A percentile compares a stretch with the other conserved stretches of the same genome.
phyloP scores from a whole-genome alignment of 2,329 filamentous ascomycete species.

The Diplodia intermedia region DNA sequence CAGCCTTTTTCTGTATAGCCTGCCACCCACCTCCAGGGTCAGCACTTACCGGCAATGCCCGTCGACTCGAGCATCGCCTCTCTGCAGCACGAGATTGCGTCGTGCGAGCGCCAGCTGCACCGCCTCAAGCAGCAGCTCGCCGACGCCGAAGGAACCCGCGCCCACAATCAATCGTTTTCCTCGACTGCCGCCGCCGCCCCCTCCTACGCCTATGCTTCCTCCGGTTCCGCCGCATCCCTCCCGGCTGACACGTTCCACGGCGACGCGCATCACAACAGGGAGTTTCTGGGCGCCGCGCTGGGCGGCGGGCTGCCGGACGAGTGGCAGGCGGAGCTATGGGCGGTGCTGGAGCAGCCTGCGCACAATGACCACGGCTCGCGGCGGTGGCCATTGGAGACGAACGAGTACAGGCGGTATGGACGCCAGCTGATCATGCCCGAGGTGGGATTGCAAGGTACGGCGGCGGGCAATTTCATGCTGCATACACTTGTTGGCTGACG shows the following conservation, averaged over 20 bases:
- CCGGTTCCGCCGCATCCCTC: conserved; percentile 35
- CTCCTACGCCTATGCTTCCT: conserved; percentile 38
- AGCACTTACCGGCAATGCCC: conserved; percentile 3
- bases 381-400: conserved; percentile 70
- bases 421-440: conserved; percentile 88
- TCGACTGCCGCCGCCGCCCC: not conserved
- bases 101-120: conserved; percentile 51
- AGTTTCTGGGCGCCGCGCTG: conserved; percentile 45
- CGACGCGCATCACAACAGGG: conserved; percentile 35
- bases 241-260: conserved; percentile 36
- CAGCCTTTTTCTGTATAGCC: not conserved
- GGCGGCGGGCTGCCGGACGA: conserved; percentile 52
- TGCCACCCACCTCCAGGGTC: not conserved
- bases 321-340: conserved; percentile 52
- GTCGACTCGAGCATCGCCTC: conserved; percentile 39
- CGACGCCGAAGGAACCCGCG: conserved; percentile 46
- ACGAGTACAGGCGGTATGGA: conserved; percentile 87
- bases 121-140: conserved; percentile 51
- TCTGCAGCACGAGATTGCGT: conserved; percentile 52
- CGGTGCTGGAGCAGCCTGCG: conserved; percentile 42
- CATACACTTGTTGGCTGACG: not conserved
- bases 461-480: not conserved
- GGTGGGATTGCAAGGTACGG: conserved; percentile 73
- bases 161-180: not conserved
- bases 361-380: conserved; percentile 35